Evolutionary conservation across 139 green algal genomes (phyloP).

Genomic region (Tetraselmis chui): DNA sequence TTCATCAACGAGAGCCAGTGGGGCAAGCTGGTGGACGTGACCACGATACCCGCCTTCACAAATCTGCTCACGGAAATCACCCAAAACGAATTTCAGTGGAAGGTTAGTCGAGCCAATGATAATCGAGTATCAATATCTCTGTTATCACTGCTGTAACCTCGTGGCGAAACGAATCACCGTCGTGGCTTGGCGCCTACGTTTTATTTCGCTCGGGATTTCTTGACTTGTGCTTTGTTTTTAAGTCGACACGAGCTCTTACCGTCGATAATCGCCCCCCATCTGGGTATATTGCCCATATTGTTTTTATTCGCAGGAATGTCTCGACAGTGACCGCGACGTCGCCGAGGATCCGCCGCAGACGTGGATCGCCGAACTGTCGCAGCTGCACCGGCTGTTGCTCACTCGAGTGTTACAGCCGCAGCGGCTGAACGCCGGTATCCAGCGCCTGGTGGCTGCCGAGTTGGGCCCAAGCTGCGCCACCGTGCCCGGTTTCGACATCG

Average conservation of each 20-base stretch:
- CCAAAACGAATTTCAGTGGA: background rate
- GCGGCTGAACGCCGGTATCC: background rate
- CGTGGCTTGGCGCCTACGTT: no score
- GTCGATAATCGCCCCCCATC: no score
- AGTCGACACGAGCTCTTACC: no score
- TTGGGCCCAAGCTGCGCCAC: background rate
- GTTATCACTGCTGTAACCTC: no score
- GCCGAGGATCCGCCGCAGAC: background rate
- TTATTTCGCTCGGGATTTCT: no score
- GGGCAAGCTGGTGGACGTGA: background rate
- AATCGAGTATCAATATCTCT: no score
- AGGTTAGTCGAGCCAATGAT: no score
- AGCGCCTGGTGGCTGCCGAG: background rate
- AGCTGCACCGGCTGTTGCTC: background rate
- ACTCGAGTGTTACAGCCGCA: background rate
- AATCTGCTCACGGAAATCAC: background rate
- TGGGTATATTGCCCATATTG: no score
- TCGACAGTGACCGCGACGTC: background rate
- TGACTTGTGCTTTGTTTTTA: no score
- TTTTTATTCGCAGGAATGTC: no score
- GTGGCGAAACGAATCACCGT: no score
- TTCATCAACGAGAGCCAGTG: background rate
- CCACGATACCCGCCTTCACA: background rate
- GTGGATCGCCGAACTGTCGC: background rate
- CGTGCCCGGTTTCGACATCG: background rate